Evolutionary conservation across 129 eudicot genomes (phyloP), one percentile per base, ranked within the genome.

Genomic region (Tagetes erecta): DNA sequence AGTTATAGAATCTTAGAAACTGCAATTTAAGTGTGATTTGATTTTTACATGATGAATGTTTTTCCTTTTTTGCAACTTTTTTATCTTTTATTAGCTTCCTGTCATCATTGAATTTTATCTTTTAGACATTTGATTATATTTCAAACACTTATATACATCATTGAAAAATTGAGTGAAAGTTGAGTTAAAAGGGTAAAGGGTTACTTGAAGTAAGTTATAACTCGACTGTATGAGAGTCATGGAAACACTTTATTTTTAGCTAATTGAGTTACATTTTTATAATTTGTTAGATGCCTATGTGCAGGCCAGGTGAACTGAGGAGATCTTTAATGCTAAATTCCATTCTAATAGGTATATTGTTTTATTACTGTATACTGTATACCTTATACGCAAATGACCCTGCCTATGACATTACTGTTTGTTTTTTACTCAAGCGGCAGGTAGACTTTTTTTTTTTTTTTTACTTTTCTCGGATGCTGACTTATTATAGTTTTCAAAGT

Each of bases 1-100:
- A 88, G 90, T 74, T 84, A 82, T 76, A 85, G 81, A 69, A 71
- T 78, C 72, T 80, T 74, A 83, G 76, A 58, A 75, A 41, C 66
- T 83, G 92, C 86, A 85, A 68, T 57, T 57, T 27, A 62, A 39
- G 71, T 74, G 86, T 77, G 75, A 50, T 81, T 63, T 77, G 56
- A 67, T n/a, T 20, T 67, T 40, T 55, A 33, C 62, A 37, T 34
- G 67, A 27, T 53, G 57, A 64, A 31, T 31, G 76, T 60, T 34
- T 77, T 78, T 36, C 56, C 66, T 3, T 67, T 35, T 67, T 65
- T 65, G 12, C 52, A 75, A 38, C 62, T 52, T 12, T 12, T 65
- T 60, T 53, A 5, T 73, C 46, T 63, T 62, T 37, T 12, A 30
- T 53, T 63, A 47, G 1, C 27, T 37, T 37, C 6, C n/a, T 37